Percentiles rank a stretch among this genome's conserved stretches.
Evolutionary conservation across 306 rosid genomes (phyloP).

Genomic region (Dryas octopetala): DNA sequence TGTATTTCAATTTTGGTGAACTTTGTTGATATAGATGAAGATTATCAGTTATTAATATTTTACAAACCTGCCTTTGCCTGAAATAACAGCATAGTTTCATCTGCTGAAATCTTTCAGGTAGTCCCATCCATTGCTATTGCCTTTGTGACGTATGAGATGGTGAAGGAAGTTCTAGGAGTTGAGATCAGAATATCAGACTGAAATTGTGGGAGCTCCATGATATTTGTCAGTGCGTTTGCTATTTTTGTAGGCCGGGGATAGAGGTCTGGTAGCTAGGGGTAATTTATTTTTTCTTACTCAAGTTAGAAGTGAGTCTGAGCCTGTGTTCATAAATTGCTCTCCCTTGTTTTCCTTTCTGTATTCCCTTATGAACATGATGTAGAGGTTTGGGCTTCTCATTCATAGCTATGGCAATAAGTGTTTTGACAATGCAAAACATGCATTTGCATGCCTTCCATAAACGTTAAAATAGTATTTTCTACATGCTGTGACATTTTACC

Average conservation of each 20-base stretch:
- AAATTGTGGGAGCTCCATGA: slow-evolving; percentile 26
- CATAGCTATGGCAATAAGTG: slow-evolving; percentile 60
- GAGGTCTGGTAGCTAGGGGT: slow-evolving; percentile 55
- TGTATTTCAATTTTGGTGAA: slow-evolving; percentile 13
- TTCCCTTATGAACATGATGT: slow-evolving; percentile 45
- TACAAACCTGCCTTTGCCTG: neutral
- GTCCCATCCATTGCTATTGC: slow-evolving; percentile 97
- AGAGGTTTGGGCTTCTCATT: slow-evolving; percentile 48
- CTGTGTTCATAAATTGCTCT: slow-evolving; percentile 61
- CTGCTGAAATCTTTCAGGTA: slow-evolving; percentile 57
- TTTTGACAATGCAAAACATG: slow-evolving; percentile 56
- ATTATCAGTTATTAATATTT: neutral
- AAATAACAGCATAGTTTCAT: slow-evolving; percentile 14
- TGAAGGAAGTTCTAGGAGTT: slow-evolving; percentile 95
- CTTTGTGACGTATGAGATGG: slow-evolving; percentile 86
- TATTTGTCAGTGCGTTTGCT: slow-evolving; percentile 38
- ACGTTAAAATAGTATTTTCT: slow-evolving; percentile 42
- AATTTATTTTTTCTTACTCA: slow-evolving; percentile 35
- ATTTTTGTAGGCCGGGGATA: slow-evolving; percentile 70
- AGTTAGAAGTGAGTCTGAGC: slow-evolving; percentile 46
- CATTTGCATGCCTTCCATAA: slow-evolving; percentile 41
- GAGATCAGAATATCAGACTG: slow-evolving; percentile 94
- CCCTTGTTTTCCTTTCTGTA: slow-evolving; percentile 45
- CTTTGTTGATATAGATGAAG: neutral
- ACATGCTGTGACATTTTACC: slow-evolving; percentile 29